Evolutionary conservation across 805 yeast species (phyloP), one percentile per base, ranked within the genome.

Genomic region (Monosporozyma yasuniensis): DNA sequence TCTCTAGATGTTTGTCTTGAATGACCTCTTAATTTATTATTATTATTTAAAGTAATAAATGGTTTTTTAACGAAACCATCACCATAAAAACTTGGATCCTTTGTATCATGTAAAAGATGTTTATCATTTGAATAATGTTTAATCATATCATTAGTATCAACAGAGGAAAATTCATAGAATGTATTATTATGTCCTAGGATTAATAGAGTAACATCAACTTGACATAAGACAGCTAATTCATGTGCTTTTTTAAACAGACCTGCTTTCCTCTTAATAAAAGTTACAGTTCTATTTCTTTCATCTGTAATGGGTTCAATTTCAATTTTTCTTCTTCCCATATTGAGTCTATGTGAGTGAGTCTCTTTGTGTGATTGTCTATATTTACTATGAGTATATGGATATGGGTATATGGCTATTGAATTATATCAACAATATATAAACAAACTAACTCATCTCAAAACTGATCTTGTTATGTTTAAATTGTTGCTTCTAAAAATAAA

Each of bases 301-400:
- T 93, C 96, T 10, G 81, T 72, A 52, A 91, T 80, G 30, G 98
- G 98, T 67, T 86, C 83, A 60, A 91, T 91, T 54, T 87, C 95
- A 57, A 91, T 93, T 69, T 93, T 91, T 71, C 97, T 84, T 74
- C 98, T 84, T 49, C 99, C 99, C 99, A 91, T 91, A 1, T 23
- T 35, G 4, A 3, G 21, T 8, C 39, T 16, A 12, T n/a, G n/a
- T n/a, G n/a, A n/a, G n/a, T n/a, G n/a, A n/a, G n/a, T n/a, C n/a
- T n/a, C n/a, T n/a, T 18, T 35, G 39, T 35, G 21, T 35, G 10
- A 11, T 9, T 32, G n/a, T 12, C 4, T 12, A 4, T 11, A 4
- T n/a, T 4, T 34, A 34, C 9, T 5, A 14, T 7, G 10, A 7
- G 35, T 32, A 32, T 6, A 32, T 25, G 28, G 5, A 25, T 25